These are phyloP conservation scores for Hyphopichia pseudoburtonii DNA, from an alignment of 1,139 yeast species.

Conservation along the genomic window DNA sequence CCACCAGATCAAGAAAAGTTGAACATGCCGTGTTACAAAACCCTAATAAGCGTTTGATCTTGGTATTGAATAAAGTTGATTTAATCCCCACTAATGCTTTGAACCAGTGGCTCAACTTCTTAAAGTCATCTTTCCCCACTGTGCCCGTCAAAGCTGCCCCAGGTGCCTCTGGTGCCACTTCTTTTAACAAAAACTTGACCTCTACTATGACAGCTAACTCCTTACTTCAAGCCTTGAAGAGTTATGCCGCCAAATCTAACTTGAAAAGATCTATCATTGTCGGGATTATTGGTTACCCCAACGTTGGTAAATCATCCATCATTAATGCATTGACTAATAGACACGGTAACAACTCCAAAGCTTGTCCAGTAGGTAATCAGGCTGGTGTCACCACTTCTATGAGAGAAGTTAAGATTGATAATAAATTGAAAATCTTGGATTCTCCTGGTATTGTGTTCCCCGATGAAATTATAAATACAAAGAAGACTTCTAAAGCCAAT, in stretches of 20 bases:
- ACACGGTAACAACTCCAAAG: constrained; percentile 65
- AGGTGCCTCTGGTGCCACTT: constrained; percentile 55
- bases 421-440: constrained; percentile 83
- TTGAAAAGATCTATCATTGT: constrained; percentile 90
- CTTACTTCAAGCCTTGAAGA: constrained; percentile 77
- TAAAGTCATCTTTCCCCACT: constrained; percentile 85
- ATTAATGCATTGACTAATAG: constrained; percentile 86
- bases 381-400: constrained; percentile 95
- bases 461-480: constrained; percentile 48
- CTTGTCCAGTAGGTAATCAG: constrained; percentile 96
- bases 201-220: constrained; percentile 71
- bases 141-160: constrained; percentile 73
- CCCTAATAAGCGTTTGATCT: constrained; percentile 76
- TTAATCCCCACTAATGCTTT: constrained; percentile 82
- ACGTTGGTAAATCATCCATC: constrained; percentile 89
- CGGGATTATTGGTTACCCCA: constrained; percentile 96
- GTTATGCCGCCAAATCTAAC: constrained; percentile 80
- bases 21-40: constrained; percentile 86
- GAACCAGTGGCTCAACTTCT: constrained; percentile 79
- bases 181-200: constrained; percentile 78
- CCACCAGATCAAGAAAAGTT: constrained; percentile 87
- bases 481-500: constrained; percentile 52
- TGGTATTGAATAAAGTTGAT: constrained; percentile 88
- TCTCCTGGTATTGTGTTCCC: constrained; percentile 99
- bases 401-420: constrained; percentile 90